These are phyloP conservation scores for Gossypium schwendimanii DNA, from an alignment of 441 rosid genomes.

Conservation along the genomic window DNA sequence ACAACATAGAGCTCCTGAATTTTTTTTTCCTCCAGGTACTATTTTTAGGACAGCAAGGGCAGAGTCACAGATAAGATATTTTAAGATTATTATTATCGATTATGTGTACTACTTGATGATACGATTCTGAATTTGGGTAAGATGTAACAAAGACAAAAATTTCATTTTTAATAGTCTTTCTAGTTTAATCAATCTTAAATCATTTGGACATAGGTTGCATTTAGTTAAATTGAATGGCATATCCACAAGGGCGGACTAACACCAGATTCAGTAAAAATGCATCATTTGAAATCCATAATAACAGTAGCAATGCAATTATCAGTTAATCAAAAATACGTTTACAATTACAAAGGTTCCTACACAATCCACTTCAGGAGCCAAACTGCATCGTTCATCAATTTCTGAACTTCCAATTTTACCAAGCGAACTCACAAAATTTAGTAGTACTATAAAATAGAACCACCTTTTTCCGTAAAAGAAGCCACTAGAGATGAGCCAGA, in stretches of 20 bases:
- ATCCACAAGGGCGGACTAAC: background rate
- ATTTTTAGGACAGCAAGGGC: background rate
- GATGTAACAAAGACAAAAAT: background rate
- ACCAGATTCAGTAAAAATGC: background rate
- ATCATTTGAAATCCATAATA: background rate
- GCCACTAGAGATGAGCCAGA: background rate
- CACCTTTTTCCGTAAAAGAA: background rate
- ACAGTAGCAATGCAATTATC: background rate
- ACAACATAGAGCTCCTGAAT: background rate
- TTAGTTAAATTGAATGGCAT: background rate
- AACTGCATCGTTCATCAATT: background rate
- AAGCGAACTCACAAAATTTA: background rate
- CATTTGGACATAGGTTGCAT: background rate
- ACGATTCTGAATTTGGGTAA: background rate
- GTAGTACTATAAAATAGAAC: background rate
- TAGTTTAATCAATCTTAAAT: background rate
- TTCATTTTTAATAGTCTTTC: background rate
- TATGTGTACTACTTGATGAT: background rate
- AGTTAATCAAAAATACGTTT: background rate
- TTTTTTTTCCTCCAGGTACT: background rate
- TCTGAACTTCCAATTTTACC: background rate
- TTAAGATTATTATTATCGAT: background rate
- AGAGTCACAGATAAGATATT: background rate
- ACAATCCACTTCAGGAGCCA: background rate
- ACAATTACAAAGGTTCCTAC: background rate